Conservation (phyloP, 1,284 basidiomycete species). For the Mycena citricolor region DNA sequence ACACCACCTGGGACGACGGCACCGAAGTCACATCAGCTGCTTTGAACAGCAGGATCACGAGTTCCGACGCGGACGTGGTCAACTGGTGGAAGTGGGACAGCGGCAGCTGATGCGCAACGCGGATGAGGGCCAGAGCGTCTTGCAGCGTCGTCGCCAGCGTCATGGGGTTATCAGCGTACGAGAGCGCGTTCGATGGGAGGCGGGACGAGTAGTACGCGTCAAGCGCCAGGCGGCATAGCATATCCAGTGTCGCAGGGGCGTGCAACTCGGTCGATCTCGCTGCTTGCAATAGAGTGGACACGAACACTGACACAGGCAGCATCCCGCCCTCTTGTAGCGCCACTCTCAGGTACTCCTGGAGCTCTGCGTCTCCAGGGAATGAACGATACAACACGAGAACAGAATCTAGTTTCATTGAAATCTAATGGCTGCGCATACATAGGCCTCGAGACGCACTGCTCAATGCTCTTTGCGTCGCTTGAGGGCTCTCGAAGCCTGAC, state of each 20-base stretch:
- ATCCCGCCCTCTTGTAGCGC: constrained; percentile 57
- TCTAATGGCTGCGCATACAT: not conserved
- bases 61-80: constrained; percentile 57
- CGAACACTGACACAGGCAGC: constrained; percentile 57
- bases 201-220: constrained; percentile 61
- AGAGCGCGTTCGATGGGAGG: constrained; percentile 51
- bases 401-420: constrained; percentile 48
- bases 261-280: constrained; percentile 55
- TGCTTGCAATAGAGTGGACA: constrained; percentile 52
- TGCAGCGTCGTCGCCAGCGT: constrained; percentile 54
- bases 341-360: constrained; percentile 60
- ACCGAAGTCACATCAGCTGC: constrained; percentile 56
- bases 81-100: constrained; percentile 61
- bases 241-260: constrained; percentile 61
- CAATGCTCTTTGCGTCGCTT: constrained; percentile 41
- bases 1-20: constrained; percentile 28
- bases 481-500: constrained; percentile 38
- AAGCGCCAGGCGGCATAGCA: constrained; percentile 63
- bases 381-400: constrained; percentile 62
- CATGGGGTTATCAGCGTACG: constrained; percentile 45
- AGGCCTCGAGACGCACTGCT: constrained; percentile 41
- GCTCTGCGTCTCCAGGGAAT: constrained; percentile 62
- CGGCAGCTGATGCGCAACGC: constrained; percentile 55
- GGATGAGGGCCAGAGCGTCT: constrained; percentile 59
- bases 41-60: constrained; percentile 58